Evolutionary conservation across 805 yeast genomes (phyloP).

Genomic region (Yarrowia sp.): DNA sequence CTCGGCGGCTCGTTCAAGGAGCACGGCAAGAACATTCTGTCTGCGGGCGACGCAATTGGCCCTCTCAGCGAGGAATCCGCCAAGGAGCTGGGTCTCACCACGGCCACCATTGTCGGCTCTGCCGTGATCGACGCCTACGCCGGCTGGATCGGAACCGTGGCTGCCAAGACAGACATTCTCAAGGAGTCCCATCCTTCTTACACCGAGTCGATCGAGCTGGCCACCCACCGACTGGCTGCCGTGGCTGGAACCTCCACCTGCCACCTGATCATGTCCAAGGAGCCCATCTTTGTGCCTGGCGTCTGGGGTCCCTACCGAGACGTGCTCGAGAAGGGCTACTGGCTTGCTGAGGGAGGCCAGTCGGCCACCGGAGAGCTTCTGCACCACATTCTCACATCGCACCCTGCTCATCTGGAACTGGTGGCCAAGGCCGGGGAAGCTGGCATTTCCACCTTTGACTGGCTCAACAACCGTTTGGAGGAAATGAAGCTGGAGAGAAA

Average conservation of each 20-base stretch:
- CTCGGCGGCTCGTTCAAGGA: constrained; percentile 71
- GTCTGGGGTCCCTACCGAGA: constrained; percentile 99
- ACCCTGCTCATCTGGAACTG: constrained; percentile 84
- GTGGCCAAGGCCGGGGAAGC: constrained; percentile 66
- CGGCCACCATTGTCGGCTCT: constrained; percentile 83
- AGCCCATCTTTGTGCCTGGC: constrained; percentile 90
- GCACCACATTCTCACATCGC: constrained; percentile 84
- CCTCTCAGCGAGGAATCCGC: constrained; percentile 72
- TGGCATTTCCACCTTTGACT: constrained; percentile 79
- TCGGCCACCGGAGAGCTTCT: constrained; percentile 94
- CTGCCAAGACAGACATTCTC: constrained; percentile 73
- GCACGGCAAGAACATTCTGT: constrained; percentile 72
- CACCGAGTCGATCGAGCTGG: constrained; percentile 49
- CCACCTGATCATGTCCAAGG: constrained; percentile 84
- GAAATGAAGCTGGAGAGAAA: constrained; percentile 62
- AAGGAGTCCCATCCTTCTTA: constrained; percentile 44
- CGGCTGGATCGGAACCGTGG: constrained; percentile 99
- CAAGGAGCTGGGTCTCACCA: constrained; percentile 79
- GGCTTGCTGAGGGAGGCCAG: constrained; percentile 99
- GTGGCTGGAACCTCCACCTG: constrained; percentile 99
- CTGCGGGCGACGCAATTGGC: constrained; percentile 93
- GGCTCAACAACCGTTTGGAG: constrained; percentile 77
- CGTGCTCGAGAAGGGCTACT: constrained; percentile 84
- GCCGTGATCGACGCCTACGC: constrained; percentile 99
- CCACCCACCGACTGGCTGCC: constrained; percentile 90